A percentile compares a stretch with the other conserved stretches of the same genome.
Conservation (phyloP, 1,284 basidiomycete species). For the Chiua sp. region DNA sequence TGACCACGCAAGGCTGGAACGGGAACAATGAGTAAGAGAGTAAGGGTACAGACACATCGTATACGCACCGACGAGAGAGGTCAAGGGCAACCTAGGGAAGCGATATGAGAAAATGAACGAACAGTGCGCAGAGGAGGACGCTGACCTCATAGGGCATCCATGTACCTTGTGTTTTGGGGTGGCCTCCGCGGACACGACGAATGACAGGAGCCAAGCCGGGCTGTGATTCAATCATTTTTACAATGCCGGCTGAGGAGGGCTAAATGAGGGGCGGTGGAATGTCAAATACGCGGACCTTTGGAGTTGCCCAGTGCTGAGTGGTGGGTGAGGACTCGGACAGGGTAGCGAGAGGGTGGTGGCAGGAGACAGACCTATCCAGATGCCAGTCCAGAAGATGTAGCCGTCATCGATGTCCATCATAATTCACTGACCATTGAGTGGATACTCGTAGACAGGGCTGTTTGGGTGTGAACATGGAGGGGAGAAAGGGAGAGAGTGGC, state of each 20-base stretch:
- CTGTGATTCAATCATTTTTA: constrained; percentile 88
- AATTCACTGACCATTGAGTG: constrained; percentile 86
- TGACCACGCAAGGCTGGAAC: constrained; percentile 80
- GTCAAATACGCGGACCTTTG: constrained; percentile 78
- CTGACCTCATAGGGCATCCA: constrained; percentile 89
- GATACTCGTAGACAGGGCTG: constrained; percentile 87
- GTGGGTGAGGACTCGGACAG: constrained; percentile 17
- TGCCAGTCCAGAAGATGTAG: constrained; percentile 86
- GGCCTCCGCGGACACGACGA: constrained; percentile 82
- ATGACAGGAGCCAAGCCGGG: constrained; percentile 82
- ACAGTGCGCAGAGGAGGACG: constrained; percentile 14
- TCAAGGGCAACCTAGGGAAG: constrained; percentile 66
- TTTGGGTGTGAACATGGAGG: constrained; percentile 7
- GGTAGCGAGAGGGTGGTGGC: not conserved
- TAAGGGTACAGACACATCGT: constrained; percentile 14
- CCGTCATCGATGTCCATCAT: constrained; percentile 94
- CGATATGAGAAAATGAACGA: constrained; percentile 22
- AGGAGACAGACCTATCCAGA: constrained; percentile 75
- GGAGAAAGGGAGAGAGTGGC: constrained; percentile 5
- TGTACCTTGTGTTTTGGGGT: constrained; percentile 87
- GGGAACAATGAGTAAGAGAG: constrained; percentile 26
- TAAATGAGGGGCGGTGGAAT: constrained; percentile 20
- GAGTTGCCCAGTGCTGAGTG: constrained; percentile 77
- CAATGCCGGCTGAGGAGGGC: constrained; percentile 72
- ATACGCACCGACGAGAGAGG: constrained; percentile 71